phyloP scores from a whole-genome alignment of 73 alveolate species.

The Uronychia binucleata region DNA sequence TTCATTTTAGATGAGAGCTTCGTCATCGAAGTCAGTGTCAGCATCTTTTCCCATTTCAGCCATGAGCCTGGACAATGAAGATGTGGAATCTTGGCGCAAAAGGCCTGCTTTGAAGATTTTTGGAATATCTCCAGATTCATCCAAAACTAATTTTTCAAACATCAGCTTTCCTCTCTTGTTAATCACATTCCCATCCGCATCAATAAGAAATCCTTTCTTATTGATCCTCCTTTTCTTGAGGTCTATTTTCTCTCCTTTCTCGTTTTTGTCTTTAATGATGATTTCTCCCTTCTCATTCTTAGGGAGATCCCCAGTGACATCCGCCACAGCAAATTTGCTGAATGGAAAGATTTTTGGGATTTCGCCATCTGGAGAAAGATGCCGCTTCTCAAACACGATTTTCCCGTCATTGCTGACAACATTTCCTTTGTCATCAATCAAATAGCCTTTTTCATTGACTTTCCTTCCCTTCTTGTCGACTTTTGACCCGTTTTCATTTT shows the following conservation, averaged over 20 bases:
- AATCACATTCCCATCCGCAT: slow-evolving; percentile 27
- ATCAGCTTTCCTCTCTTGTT: slow-evolving; percentile 30
- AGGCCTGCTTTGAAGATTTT: slow-evolving; percentile 43
- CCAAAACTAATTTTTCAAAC: slow-evolving; percentile 23
- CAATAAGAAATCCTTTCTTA: slow-evolving; percentile 22
- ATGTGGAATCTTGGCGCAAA: slow-evolving; percentile 19
- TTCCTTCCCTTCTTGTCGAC: slow-evolving; percentile 15
- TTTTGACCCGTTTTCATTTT: background rate
- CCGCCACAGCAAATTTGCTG: slow-evolving; percentile 21
- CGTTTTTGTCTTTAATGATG: slow-evolving; percentile 9
- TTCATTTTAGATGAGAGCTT: slow-evolving; percentile 31
- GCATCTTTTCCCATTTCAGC: slow-evolving; percentile 20
- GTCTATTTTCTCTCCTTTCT: slow-evolving; percentile 39
- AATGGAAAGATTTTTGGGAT: slow-evolving; percentile 48
- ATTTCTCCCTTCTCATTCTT: slow-evolving; percentile 22
- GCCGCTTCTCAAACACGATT: slow-evolving; percentile 28
- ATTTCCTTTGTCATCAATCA: slow-evolving; percentile 22
- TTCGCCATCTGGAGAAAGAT: slow-evolving; percentile 20
- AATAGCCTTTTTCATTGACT: slow-evolving; percentile 41
- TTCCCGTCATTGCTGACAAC: slow-evolving; percentile 15
- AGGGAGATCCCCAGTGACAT: slow-evolving; percentile 35
- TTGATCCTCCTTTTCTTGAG: slow-evolving; percentile 24
- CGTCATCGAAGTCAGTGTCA: slow-evolving; percentile 45
- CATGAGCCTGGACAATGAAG: slow-evolving; percentile 23
- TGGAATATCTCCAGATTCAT: slow-evolving; percentile 42